Evolutionary conservation across 192 early-diverging fungal species (phyloP).

Genomic region (Podila epicladia): DNA sequence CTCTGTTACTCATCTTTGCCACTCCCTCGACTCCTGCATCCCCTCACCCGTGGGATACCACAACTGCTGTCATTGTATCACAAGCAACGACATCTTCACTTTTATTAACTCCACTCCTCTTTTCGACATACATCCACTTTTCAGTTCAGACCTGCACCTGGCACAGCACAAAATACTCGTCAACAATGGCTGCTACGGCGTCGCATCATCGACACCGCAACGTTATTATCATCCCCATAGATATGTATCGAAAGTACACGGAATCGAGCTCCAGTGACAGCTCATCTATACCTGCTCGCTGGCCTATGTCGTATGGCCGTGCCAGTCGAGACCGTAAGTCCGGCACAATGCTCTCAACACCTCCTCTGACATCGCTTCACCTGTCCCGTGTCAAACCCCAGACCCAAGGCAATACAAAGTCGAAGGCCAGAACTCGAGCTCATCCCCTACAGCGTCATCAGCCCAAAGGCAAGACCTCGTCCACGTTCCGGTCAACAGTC

Average conservation of each 20-base stretch:
- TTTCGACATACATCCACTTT: background rate
- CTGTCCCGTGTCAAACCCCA: background rate
- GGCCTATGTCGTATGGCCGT: background rate
- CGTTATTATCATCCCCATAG: constrained; percentile 10
- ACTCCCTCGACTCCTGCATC: no score
- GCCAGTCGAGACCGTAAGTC: background rate
- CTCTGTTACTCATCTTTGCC: no score
- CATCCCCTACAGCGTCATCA: background rate
- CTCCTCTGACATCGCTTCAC: background rate
- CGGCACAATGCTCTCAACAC: background rate
- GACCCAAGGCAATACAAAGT: background rate
- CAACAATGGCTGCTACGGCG: background rate
- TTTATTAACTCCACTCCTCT: no score
- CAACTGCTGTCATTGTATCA: no score
- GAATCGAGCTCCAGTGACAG: constrained; percentile 1
- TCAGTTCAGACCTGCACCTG: no score
- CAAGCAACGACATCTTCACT: no score
- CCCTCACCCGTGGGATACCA: no score
- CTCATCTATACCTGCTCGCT: background rate
- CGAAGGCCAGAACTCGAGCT: background rate
- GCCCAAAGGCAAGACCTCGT: background rate
- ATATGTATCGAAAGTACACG: constrained; percentile 3
- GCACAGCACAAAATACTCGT: no score
- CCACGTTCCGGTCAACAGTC: background rate
- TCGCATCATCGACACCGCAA: background rate